phyloP scores from a whole-genome alignment of 139 green algal species.

The Micromonas commoda region DNA sequence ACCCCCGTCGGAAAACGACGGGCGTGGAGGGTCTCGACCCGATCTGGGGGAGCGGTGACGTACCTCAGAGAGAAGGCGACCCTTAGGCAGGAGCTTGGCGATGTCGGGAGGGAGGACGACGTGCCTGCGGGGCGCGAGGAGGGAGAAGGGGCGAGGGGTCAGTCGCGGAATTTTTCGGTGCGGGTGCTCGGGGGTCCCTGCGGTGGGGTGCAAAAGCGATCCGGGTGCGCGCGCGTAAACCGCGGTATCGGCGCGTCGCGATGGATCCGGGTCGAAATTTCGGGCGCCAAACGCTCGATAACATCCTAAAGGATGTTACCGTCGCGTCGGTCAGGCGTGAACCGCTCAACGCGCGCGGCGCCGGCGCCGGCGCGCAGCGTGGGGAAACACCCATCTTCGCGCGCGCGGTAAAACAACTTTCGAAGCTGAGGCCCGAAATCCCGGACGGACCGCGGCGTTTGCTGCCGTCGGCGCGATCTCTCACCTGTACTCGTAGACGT shows the following conservation, averaged over 20 bases:
- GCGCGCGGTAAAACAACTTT: no score
- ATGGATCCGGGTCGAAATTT: neutral
- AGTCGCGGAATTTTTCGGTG: neutral
- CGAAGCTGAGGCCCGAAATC: no score
- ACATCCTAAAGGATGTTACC: no score
- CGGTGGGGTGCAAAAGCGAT: neutral
- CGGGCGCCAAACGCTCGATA: neutral
- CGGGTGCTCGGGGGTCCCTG: no score
- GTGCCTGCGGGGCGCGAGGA: constrained; percentile 59
- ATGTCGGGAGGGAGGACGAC: constrained; percentile 90
- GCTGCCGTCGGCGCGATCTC: no score
- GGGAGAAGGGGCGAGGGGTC: neutral
- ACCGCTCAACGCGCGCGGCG: no score
- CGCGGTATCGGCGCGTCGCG: neutral
- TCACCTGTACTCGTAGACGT: constrained; percentile 84
- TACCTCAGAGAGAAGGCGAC: constrained; percentile 84
- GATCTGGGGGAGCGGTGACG: constrained; percentile 9
- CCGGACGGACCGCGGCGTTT: no score
- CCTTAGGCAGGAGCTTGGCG: constrained; percentile 80
- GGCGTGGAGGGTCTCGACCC: neutral
- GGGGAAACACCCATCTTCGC: no score
- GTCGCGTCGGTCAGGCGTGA: no score
- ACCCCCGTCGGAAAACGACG: neutral
- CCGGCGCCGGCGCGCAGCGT: no score
- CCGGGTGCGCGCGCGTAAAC: neutral